These are phyloP conservation scores for Selaginella moellendorffii DNA, from an alignment of 75 land plant genomes.

Conservation along the genomic window DNA sequence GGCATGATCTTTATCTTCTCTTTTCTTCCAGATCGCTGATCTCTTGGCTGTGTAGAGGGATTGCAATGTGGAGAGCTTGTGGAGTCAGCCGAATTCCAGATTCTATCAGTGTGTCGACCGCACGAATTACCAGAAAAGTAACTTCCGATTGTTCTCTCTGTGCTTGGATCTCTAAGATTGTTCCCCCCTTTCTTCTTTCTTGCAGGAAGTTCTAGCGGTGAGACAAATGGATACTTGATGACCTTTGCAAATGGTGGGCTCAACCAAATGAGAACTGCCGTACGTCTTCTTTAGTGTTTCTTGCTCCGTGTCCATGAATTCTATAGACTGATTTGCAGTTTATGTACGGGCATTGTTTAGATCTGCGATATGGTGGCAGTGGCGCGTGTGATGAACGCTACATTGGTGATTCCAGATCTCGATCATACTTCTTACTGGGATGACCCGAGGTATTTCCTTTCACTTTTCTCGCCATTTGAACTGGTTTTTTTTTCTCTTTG, in stretches of 20 bases:
- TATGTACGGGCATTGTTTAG: too few relatives aligned
- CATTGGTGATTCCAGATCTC: background rate
- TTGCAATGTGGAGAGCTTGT: too few relatives aligned
- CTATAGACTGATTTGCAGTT: background rate
- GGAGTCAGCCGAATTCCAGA: too few relatives aligned
- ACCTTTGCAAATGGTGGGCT: conserved; percentile 4
- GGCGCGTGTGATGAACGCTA: conserved; percentile 3
- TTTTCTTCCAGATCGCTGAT: too few relatives aligned
- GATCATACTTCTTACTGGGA: conserved; percentile 6
- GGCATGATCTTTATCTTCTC: too few relatives aligned
- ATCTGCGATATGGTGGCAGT: conserved; percentile 8
- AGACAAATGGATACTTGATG: conserved; percentile 6
- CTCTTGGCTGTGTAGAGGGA: too few relatives aligned
- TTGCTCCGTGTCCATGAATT: too few relatives aligned
- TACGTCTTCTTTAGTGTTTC: too few relatives aligned
- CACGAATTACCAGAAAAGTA: background rate
- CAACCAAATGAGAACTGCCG: conserved; percentile 5
- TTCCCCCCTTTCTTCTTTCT: background rate
- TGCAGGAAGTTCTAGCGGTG: background rate
- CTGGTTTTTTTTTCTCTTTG: background rate
- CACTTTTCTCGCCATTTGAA: background rate
- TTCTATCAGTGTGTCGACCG: background rate
- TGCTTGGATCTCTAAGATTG: background rate
- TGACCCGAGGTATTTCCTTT: conserved; percentile 3
- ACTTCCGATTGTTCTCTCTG: background rate